phyloP scores from a whole-genome alignment of 768 basidiomycete genomes.

The Phanerochaete carnosa region DNA sequence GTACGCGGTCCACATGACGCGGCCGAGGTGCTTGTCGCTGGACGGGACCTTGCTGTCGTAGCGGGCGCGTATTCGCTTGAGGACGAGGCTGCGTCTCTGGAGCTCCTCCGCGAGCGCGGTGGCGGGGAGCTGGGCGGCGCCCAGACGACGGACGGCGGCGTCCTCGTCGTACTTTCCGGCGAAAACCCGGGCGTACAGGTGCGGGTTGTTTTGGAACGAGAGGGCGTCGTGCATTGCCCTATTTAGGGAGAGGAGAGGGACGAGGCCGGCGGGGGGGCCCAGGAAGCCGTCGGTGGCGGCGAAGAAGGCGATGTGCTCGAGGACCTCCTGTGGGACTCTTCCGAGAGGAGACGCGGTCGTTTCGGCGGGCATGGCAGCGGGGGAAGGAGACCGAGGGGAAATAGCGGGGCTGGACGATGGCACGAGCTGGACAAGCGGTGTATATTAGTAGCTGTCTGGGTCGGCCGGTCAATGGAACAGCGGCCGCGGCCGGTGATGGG shows the following conservation, averaged over 20 bases:
- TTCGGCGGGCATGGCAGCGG: not conserved
- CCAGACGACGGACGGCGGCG: conserved; percentile 48
- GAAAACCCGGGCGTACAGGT: conserved; percentile 74
- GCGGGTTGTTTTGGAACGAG: conserved; percentile 52
- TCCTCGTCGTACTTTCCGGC: conserved; percentile 60
- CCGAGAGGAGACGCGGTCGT: conserved; percentile 12
- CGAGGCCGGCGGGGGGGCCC: conserved; percentile 59
- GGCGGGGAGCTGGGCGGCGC: conserved; percentile 36
- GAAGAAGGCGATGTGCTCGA: conserved; percentile 76
- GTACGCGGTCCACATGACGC: conserved; percentile 66
- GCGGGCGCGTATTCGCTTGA: conserved; percentile 54
- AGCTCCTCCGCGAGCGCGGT: conserved; percentile 58
- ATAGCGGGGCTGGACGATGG: not conserved
- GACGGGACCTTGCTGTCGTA: conserved; percentile 13
- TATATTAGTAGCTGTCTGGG: not conserved
- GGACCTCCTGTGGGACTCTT: conserved; percentile 67
- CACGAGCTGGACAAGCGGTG: not conserved
- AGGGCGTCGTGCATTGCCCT: conserved; percentile 46
- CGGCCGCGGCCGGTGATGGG: conserved; percentile 2
- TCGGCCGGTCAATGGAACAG: not conserved
- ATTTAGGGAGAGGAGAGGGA: conserved; percentile 53
- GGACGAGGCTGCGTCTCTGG: conserved; percentile 50
- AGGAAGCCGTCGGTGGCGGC: conserved; percentile 47
- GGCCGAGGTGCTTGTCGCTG: conserved; percentile 30
- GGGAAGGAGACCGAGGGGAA: not conserved